Conservation (phyloP, 1,284 basidiomycete species). For the Spongiforma sp. region DNA sequence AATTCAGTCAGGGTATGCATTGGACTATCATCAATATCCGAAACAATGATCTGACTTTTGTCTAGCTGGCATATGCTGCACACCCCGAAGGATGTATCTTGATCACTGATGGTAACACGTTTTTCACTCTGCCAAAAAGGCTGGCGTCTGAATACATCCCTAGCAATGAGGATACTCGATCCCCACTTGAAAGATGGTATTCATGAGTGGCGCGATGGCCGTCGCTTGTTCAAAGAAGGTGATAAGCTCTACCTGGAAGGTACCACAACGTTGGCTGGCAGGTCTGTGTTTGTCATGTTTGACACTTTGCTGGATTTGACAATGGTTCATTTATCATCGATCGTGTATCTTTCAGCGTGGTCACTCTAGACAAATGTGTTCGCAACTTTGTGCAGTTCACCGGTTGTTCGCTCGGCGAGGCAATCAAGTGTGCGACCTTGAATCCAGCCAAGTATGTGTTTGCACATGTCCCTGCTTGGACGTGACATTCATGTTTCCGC, state of each 20-base stretch:
- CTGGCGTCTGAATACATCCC: constrained; percentile 2
- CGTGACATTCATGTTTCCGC: not conserved
- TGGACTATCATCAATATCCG: constrained; percentile 9
- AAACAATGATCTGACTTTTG: constrained; percentile 9
- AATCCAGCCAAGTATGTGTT: constrained; percentile 74
- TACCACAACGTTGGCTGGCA: constrained; percentile 87
- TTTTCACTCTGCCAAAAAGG: not conserved
- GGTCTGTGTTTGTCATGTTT: constrained; percentile 38
- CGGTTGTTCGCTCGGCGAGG: constrained; percentile 80
- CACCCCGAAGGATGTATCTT: constrained; percentile 86
- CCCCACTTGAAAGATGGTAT: constrained; percentile 83
- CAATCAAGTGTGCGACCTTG: constrained; percentile 84
- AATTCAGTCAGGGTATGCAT: constrained; percentile 79
- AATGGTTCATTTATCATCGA: constrained; percentile 1
- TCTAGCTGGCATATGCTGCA: constrained; percentile 81
- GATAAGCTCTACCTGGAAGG: constrained; percentile 83
- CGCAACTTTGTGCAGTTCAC: constrained; percentile 86
- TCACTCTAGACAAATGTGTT: constrained; percentile 84
- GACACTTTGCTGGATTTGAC: not conserved
- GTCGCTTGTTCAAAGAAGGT: constrained; percentile 81
- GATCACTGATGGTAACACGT: constrained; percentile 79
- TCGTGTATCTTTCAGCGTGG: too few species aligned
- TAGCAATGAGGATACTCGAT: constrained; percentile 88
- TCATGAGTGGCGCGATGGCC: constrained; percentile 86
- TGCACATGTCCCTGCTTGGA: not conserved